Evolutionary conservation across 345 rosid genomes (phyloP).

Genomic region (Populus davidiana): DNA sequence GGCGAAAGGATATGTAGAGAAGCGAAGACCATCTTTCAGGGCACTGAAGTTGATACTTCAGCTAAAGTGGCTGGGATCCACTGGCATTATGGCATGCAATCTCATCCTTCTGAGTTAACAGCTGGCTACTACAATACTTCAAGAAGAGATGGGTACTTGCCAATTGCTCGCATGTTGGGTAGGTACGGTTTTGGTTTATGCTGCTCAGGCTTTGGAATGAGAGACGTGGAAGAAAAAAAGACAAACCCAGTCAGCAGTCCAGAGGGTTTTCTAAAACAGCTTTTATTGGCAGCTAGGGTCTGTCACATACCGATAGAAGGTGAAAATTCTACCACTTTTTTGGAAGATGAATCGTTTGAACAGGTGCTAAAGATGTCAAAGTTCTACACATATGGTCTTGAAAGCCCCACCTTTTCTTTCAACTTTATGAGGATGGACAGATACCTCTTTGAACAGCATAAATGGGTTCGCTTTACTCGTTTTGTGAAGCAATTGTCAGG

Average conservation of each 20-base stretch:
- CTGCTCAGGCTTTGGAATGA: conserved; percentile 46
- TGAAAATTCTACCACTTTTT: conserved; percentile 33
- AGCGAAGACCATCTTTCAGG: conserved; percentile 39
- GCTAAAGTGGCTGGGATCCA: conserved; percentile 46
- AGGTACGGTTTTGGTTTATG: conserved; percentile 37
- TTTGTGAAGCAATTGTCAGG: conserved; percentile 45
- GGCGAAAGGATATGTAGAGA: conserved; percentile 48
- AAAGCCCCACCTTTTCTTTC: conserved; percentile 34
- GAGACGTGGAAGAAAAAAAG: conserved; percentile 36
- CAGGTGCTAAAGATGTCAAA: conserved; percentile 46
- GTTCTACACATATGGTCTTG: conserved; percentile 31
- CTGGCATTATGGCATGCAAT: conserved; percentile 45
- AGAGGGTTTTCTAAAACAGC: conserved; percentile 42
- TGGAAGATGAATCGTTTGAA: conserved; percentile 36
- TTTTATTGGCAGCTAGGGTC: conserved; percentile 37
- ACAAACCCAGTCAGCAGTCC: conserved; percentile 42
- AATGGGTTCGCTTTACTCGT: conserved; percentile 40
- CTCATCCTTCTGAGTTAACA: conserved; percentile 49
- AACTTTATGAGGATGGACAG: conserved; percentile 48
- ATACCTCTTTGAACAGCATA: conserved; percentile 34
- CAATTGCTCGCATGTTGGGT: conserved; percentile 42
- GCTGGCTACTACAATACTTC: conserved; percentile 53
- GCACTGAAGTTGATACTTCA: conserved; percentile 32
- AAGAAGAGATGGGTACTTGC: conserved; percentile 45
- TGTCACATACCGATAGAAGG: conserved; percentile 42